Evolutionary conservation across 1,284 basidiomycete species (phyloP).

Genomic region (Ustilago loliicola): DNA sequence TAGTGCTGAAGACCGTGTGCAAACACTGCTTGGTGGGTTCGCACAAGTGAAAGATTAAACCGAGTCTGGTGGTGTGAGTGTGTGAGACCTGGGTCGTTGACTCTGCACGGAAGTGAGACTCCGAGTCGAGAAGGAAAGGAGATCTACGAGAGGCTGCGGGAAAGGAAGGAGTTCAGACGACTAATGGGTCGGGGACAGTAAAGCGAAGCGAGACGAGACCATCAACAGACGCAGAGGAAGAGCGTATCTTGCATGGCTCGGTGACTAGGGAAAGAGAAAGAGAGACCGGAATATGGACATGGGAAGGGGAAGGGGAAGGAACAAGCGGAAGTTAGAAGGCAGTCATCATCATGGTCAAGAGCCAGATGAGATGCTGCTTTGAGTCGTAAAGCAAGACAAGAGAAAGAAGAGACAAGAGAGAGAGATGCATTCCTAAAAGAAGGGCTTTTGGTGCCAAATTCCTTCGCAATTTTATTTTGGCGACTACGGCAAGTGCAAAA

Average conservation of each 20-base stretch:
- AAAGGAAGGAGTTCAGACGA: not conserved
- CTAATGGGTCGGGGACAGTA: not conserved
- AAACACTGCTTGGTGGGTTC: not conserved
- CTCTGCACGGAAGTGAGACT: not conserved
- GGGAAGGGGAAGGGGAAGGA: not conserved
- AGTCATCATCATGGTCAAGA: slow-evolving; percentile 1
- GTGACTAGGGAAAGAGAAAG: not conserved
- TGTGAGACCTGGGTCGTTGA: not conserved
- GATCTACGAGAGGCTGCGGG: not conserved
- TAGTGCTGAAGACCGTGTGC: not conserved
- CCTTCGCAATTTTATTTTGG: not conserved
- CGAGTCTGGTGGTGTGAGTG: not conserved
- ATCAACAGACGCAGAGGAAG: slow-evolving; percentile 1
- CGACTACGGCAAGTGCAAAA: slow-evolving; percentile 10
- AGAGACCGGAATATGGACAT: not conserved
- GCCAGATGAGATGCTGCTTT: not conserved
- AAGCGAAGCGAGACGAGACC: not conserved
- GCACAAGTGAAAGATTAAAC: not conserved
- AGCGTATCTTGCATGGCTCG: not conserved
- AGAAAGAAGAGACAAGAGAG: not conserved
- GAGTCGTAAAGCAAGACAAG: not conserved
- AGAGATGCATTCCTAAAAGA: slow-evolving; percentile 4
- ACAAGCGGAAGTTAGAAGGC: not conserved
- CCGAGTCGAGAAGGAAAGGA: not conserved
- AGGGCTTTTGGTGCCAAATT: not conserved